A percentile compares a stretch with the other conserved stretches of the same genome.
Evolutionary conservation across 2,329 filamentous ascomycete genomes (phyloP).

Genomic region (Aspergillus neoniger): DNA sequence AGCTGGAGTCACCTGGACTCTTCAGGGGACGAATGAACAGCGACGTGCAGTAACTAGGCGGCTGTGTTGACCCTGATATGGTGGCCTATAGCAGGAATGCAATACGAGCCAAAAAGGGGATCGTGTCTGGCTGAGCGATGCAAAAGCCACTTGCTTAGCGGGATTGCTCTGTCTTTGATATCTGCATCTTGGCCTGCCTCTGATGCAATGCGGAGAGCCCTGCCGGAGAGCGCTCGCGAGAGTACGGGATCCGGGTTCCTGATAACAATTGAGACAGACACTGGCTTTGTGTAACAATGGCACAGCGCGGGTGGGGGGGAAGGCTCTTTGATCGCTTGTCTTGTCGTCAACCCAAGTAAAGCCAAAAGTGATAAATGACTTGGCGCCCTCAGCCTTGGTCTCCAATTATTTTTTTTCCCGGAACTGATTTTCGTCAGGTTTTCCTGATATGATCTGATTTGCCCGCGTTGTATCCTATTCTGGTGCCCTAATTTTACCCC

Average conservation of each 20-base stretch:
- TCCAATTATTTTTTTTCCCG: constrained; percentile 10
- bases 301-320: constrained; percentile 10
- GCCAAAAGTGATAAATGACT: constrained; percentile 16
- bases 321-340: constrained; percentile 9
- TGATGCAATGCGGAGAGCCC: constrained; percentile 44
- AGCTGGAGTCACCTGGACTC: constrained; percentile 44
- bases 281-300: constrained; percentile 26
- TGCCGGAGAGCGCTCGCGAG: constrained; percentile 43
- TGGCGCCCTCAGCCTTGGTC: constrained; percentile 12
- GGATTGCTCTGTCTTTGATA: constrained; percentile 42
- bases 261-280: constrained; percentile 27
- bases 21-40: constrained; percentile 36
- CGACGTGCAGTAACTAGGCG: constrained; percentile 30
- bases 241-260: constrained; percentile 27
- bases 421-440: constrained; percentile 19
- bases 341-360: constrained; percentile 14
- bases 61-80: constrained; percentile 30
- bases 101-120: constrained; percentile 35
- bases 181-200: constrained; percentile 47
- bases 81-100: constrained; percentile 29
- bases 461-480: constrained; percentile 24
- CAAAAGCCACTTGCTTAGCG: constrained; percentile 44
- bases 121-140: constrained; percentile 34
- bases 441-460: constrained; percentile 20
- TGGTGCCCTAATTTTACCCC: constrained; percentile 24